phyloP scores from a whole-genome alignment of 768 basidiomycete species.

The Panellus pusillus region DNA sequence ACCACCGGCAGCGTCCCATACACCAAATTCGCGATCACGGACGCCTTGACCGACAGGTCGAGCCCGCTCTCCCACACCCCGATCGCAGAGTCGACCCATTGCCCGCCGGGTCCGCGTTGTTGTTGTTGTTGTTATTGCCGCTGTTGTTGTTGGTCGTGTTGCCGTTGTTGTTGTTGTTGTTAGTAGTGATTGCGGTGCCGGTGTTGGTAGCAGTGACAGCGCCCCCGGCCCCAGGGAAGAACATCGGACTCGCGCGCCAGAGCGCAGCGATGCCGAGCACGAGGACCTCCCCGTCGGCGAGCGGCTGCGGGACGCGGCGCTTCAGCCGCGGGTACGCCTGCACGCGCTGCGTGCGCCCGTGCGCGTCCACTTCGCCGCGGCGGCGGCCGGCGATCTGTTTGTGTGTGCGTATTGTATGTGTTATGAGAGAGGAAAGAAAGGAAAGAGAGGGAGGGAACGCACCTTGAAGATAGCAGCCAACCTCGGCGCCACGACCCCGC shows the following conservation, averaged over 20 bases:
- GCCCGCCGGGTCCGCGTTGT: constrained; percentile 38
- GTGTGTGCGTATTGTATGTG: constrained; percentile 1
- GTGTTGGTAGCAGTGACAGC: too few species aligned
- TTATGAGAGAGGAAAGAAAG: too few species aligned
- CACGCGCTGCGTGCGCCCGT: constrained; percentile 53
- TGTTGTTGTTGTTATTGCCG: too few species aligned
- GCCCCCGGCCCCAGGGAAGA: constrained; percentile 52
- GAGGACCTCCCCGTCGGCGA: constrained; percentile 70
- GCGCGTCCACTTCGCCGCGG: constrained; percentile 61
- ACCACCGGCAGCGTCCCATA: constrained; percentile 41
- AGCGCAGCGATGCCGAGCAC: constrained; percentile 67
- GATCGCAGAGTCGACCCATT: constrained; percentile 48
- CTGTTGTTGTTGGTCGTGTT: too few species aligned
- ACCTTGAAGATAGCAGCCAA: constrained; percentile 61
- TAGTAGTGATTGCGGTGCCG: too few species aligned
- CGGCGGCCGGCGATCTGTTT: constrained; percentile 54
- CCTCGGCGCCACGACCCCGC: constrained; percentile 44
- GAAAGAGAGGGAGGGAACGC: constrained; percentile 1
- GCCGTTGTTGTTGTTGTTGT: too few species aligned
- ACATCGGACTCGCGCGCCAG: constrained; percentile 59
- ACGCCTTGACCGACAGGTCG: constrained; percentile 66
- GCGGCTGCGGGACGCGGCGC: constrained; percentile 51
- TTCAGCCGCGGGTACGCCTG: constrained; percentile 62
- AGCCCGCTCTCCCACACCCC: constrained; percentile 63
- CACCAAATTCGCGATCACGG: constrained; percentile 51